Evolutionary conservation across 108 stramenopile genomes (phyloP), one percentile per base, ranked within the genome.

Genomic region (Pseudonitzschia multistriata): DNA sequence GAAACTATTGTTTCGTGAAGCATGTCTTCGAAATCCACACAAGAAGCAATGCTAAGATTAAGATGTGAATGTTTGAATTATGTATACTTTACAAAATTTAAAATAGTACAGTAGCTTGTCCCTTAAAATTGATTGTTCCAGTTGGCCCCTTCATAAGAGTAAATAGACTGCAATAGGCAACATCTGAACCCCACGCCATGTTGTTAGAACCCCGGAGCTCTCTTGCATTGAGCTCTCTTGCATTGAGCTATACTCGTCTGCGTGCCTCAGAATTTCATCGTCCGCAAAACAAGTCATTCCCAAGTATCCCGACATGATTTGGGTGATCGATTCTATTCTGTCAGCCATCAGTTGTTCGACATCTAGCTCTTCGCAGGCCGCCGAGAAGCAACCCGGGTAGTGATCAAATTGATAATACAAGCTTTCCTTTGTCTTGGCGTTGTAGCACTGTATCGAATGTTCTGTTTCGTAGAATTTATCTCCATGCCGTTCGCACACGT

Each of bases 371-470:
- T 33, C 27, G 59, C 59, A 60, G n/a, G 1, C 8, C 0, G 59
- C 3, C 30, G 59, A 36, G 33, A 29, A 60, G 27, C 59, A 60
- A n/a, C 35, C 34, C 19, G 59, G 59, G 27, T 60, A 60, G 27
- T 60, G 59, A 60, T 60, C 59, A 60, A 60, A 60, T 33, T 60
- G 59, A 60, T 60, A 60, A 14, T 60, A 60, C 11, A 60, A 28
- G 19, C 35, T 33, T 33, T 60, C 34, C 35, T 31, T 60, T 19
- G 59, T 60, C 5, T 8, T 52, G 0, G 50, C 2, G n/a, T 33
- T 35, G 35, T 60, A 33, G 11, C 59, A 60, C 19, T 60, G 59
- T 3, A 60, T 60, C 3, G 59, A 60, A 60, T 60, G 59, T 60
- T 60, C 59, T 29, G 35, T 33, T 60, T 60, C 30, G 13, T n/a